Evolutionary conservation across 2,329 filamentous ascomycete genomes (phyloP), one percentile per base, ranked within the genome.

Genomic region (Aspergillus pseudoviridinutans): DNA sequence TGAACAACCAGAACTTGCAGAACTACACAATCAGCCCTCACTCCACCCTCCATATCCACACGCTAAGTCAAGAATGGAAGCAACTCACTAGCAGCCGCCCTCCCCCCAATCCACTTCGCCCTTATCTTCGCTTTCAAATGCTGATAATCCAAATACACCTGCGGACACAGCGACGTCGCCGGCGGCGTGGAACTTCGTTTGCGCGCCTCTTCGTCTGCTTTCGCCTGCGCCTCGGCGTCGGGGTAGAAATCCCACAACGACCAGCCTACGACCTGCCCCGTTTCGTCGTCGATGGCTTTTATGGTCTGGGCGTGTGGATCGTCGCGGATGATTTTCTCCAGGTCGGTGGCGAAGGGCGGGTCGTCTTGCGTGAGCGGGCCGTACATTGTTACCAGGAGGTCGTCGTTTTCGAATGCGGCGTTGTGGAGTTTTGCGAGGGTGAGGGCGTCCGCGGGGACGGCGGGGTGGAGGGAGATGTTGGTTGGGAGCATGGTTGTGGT

Each of bases 171-270:
- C 10, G 54, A 41, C 2, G 25, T 24, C 20, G 35, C 4, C 17
- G 54, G 54, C 25, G 49, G 49, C 4, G 3, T 44, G n/a, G 41
- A 2, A 0, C 3, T 3, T 4, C 46, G 24, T 10, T 27, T 17
- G 2, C 22, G 5, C 2, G 20, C 27, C 20, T 49, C 38, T 20
- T 35, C 24, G 14, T 14, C 27, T 4, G 32, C 49, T n/a, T 47
- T 28, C 8, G 20, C 17, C 7, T 56, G 41, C 3, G 25, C 8
- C 22, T 46, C n/a, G 4, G 14, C 27, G 9, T 51, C 41, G 4
- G 6, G 49, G 41, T 56, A 56, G 54, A 56, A 28, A 51, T 12
- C 24, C 54, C 54, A 56, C 49, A 49, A 51, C 8, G 54, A 27
- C 54, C 54, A 56, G 25, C 41, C 54, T 1, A 51, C 54, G 2